These are phyloP conservation scores for Didymella glomerata DNA, from an alignment of 2,329 filamentous ascomycete genomes.

Conservation along the genomic window DNA sequence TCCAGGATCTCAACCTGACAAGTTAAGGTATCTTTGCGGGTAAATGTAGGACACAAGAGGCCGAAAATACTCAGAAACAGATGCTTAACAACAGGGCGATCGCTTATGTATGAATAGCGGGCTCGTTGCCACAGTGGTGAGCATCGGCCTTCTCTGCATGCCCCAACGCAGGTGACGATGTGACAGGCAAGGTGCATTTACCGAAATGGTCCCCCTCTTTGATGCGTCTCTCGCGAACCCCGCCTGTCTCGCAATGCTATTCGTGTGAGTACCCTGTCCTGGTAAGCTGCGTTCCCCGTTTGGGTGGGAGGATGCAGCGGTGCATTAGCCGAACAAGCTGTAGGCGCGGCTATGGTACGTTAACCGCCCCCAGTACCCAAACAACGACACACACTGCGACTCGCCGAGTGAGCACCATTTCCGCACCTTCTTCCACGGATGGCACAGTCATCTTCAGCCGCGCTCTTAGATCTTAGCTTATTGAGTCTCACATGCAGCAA, in stretches of 20 bases:
- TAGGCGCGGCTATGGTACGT: neutral
- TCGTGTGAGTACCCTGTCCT: too few species aligned
- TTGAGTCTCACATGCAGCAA: neutral
- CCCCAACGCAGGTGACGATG: neutral
- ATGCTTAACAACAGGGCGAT: neutral
- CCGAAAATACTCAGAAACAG: neutral
- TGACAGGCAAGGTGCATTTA: slow-evolving; percentile 3
- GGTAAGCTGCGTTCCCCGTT: neutral
- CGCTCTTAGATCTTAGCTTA: neutral
- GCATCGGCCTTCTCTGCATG: neutral
- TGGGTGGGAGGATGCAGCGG: neutral
- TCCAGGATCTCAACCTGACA: neutral
- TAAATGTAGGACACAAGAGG: neutral
- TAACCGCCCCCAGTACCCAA: neutral
- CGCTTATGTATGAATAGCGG: neutral
- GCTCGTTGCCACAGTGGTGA: neutral
- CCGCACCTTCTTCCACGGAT: neutral
- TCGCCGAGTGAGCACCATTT: neutral
- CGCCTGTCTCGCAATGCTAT: neutral
- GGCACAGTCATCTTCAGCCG: neutral
- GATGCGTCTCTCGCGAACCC: neutral
- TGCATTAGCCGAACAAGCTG: slow-evolving; percentile 4
- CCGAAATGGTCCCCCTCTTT: slow-evolving; percentile 2
- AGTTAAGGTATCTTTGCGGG: neutral
- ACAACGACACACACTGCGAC: neutral